Base-by-base conservation (phyloP, 2,329 filamentous ascomycete species). In the Thelonectria olida region DNA sequence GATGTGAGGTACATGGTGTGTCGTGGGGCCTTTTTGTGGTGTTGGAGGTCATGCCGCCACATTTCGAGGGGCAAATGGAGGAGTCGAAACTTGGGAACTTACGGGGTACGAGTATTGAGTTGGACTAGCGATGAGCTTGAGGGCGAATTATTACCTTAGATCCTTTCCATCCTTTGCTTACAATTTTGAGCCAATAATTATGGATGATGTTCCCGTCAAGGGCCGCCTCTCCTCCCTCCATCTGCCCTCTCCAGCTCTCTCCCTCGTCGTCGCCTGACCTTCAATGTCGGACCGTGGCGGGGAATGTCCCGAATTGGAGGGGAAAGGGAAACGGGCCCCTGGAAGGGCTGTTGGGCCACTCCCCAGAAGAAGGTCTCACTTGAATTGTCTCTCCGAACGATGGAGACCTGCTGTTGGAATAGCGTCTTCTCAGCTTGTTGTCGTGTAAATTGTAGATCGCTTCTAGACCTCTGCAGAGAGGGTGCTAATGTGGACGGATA, bases 301-400 rank as follows among this genome's bases (percentile, higher is more conserved):
- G 58, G 58, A 53, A 61, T 41, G 52, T 44, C 48, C 47, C 45
- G 45, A 27, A 50, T 50, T 44, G 57, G 45, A 55, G 57, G 57
- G 57, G 45, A 31, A 25, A 25, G 27, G 17, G 38, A 49, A 58
- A 38, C 25, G 13, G 41, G 31, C 57, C 57, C 58, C 51, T 55
- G 58, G 58, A 34, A 38, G 31, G 31, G 31, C 31, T 25, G 39
- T 47, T 28, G 47, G 38, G 56, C 36, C 57, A 50, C 13, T 10
- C 34, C 58, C 57, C 23, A 25, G 57, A 27, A 39, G 50, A 17
- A 45, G 23, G 34, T 39, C 50, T n/a, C n/a, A n/a, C n/a, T n/a
- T 34, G 31, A 34, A 15, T 34, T 34, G 31, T 34, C 10, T 13
- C 12, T 34, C 10, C n/a, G n/a, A n/a, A n/a, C n/a, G n/a, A n/a